phyloP scores from a whole-genome alignment of 208 protist species.

The Trypanosoma lewisi region DNA sequence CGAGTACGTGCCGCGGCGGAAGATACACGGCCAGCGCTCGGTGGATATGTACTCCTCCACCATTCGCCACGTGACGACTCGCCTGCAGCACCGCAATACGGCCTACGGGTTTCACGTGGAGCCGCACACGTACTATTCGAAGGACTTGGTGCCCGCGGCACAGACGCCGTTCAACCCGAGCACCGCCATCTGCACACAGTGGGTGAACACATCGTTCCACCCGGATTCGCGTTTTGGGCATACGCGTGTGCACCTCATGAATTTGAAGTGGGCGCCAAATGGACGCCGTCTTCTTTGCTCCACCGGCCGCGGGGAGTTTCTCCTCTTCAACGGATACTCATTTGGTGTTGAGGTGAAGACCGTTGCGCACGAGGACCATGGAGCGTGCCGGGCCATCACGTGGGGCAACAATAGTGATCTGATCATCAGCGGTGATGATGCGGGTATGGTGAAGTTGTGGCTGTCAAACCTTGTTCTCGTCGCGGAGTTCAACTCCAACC shows the following conservation, averaged over 20 bases:
- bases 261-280: constrained; percentile 78
- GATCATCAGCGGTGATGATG: constrained; percentile 83
- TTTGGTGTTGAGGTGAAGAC: constrained; percentile 90
- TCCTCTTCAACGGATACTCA: constrained; percentile 85
- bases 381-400: constrained; percentile 64
- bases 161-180: constrained; percentile 79
- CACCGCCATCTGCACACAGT: constrained; percentile 87
- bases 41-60: constrained; percentile 84
- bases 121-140: constrained; percentile 83
- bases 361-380: constrained; percentile 78
- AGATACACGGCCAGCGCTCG: constrained; percentile 71
- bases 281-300: constrained; percentile 79
- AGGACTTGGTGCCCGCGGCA: constrained; percentile 69
- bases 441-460: constrained; percentile 85
- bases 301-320: constrained; percentile 77
- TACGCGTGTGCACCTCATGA: constrained; percentile 57
- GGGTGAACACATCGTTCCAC: constrained; percentile 87
- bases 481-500: constrained; percentile 74
- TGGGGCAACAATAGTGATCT: constrained; percentile 81
- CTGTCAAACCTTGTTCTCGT: constrained; percentile 75
- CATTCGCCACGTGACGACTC: constrained; percentile 78
- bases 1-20: constrained; percentile 79
- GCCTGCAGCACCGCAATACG: constrained; percentile 55
- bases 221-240: constrained; percentile 65
- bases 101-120: constrained; percentile 78